Evolutionary conservation across 2,329 filamentous ascomycete genomes (phyloP), one percentile per base, ranked within the genome.

Genomic region (Elsinoe perseae): DNA sequence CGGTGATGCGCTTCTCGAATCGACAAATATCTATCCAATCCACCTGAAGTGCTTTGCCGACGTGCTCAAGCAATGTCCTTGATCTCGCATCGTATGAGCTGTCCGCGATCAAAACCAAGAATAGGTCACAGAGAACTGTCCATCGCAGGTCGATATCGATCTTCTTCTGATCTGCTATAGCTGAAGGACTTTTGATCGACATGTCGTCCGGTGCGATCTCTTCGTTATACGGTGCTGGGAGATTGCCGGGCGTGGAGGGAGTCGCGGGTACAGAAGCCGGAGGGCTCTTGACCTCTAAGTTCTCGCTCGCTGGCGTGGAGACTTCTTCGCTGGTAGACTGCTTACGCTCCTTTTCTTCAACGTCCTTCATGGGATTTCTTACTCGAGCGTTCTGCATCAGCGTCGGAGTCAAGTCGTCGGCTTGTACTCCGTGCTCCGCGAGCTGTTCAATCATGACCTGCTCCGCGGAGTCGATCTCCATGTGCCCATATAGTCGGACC

Each of bases 381-480:
- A 98, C 91, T 53, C 90, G 81, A 10, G 93, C 83, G 70, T 97
- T 98, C 60, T 89, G 84, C 85, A 95, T 95, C 43, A 98, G 77
- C 0, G 88, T 82, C 0, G 88, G 86, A 0, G 89, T 91, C 57
- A 98, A 76, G 69, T 98, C 93, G 43, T 77, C 76, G 0, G 93
- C 86, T 60, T 89, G 78, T 5, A 98, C 90, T 3, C 92, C 93
- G 72, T 98, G 93, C 57, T 93, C 87, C 10, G 88, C 86, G 58
- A 98, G 77, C 71, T 98, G 93, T 73, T 98, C 93, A 63, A 98
- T 96, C 93, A 98, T 98, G 69, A 98, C 78, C 75, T 98, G 93
- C 72, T 98, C 93, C 12, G 82, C 85, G 20, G 85, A 77, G 66
- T 85, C 90, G 65, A 98, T 95, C 59, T 98, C 93, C 93, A 98